Evolutionary conservation across 371 early-diverging fungal species (phyloP), one percentile per base, ranked within the genome.

Genomic region (Globomyces sp.): DNA sequence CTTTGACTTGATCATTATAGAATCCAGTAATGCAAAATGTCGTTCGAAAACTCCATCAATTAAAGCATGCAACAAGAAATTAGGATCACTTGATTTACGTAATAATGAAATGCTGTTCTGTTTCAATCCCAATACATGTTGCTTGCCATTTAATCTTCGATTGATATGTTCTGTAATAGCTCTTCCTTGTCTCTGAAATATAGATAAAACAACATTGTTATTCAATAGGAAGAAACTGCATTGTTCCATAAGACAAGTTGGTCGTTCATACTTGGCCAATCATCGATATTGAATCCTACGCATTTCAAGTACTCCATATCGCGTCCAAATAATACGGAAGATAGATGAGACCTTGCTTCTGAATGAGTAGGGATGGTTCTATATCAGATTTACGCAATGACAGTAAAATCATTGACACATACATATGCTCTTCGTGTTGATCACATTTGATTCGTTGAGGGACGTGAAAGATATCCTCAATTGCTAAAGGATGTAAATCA

Each of bases 401-500:
- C 36, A 39, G 37, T 2, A 72, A 64, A 39, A 60, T 39, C 72
- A 71, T 71, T 49, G 52, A 44, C 34, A 58, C 46, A 52, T 63
- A 71, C 24, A 67, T 49, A 46, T 72, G 75, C 13, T 68, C 52
- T 6, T 70, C 66, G 49, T 71, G 70, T 57, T 65, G 68, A 64
- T 72, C 73, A 37, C 66, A 65, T 45, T 75, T 75, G 63, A 72
- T 62, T 8, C 73, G 41, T 0, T 68, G 70, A 8, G 76, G 73
- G 37, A 64, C 34, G 59, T 75, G 76, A 39, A 75, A 71, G 37
- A 68, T 65, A 57, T 75, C 76, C 53, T 75, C 76, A 11, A 75
- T 59, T 8, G 76, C 70, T 45, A 74, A 57, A 48, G 75, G 72
- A 49, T 72, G 72, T 46, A 72, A 47, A 2, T 43, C 62, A 41